Base-by-base conservation (phyloP, 2,329 filamentous ascomycete genomes). In the Graphilbum ipis-grandicollis region DNA sequence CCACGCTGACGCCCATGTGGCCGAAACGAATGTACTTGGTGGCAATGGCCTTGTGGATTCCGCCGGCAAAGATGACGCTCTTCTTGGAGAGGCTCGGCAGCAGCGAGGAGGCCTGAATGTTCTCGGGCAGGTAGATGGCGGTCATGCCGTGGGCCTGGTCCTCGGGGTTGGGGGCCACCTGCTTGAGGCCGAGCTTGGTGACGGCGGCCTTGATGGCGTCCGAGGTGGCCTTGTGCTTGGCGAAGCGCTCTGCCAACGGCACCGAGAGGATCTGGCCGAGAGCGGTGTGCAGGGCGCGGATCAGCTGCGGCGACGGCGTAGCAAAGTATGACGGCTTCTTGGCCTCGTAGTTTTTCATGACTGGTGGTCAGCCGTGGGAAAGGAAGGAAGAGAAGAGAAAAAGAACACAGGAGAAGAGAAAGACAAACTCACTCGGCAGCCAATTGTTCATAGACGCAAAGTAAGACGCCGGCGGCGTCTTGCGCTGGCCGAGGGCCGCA, bases 261-360 rank as follows among this genome's bases (percentile, higher is more conserved):
- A 69, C 68, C n/a, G 78, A 67, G 35, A 93, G 70, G 52, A 96
- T 90, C 57, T 93, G 84, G 39, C 66, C 78, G 21, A 98, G 68
- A 2, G 85, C 71, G 9, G 86, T 93, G 67, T 98, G 79, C 26
- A 98, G 71, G 34, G 90, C 90, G 58, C 81, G 88, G 47, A 98
- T 68, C 35, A 98, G 73, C 60, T 98, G 90, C 13, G 90, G 90
- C 5, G 86, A 85, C 1, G 90, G 90, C 2, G 90, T 98, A 28
- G 90, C 90, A 53, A 98, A 98, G 66, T 98, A 98, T 2, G 85
- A 93, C 28, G 90, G 75, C 65, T 96, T 98, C 66, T 86, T 84
- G 45, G 84, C 83, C 63, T 98, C 90, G 59, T 98, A 98, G 63
- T 94, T 96, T 63, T 90, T 76, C 88, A 98, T 96, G 58, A 98